Conservation (phyloP, 352 stramenopile genomes). For the Globisporangium cystogenes region DNA sequence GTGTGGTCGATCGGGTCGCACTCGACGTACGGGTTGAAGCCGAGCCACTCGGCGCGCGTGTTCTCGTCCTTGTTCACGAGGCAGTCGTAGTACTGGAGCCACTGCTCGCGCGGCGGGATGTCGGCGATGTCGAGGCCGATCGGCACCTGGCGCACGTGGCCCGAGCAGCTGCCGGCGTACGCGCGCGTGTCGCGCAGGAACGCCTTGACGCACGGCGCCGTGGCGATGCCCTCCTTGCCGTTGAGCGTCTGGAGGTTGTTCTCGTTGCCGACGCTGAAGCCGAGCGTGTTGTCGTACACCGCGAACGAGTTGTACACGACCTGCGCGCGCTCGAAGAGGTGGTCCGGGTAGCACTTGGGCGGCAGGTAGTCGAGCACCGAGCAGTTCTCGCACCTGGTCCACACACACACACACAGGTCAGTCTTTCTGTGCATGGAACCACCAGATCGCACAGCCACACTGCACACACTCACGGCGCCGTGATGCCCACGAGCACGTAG, state of each 20-base stretch:
- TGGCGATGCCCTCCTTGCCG: slow-evolving; percentile 31
- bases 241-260: slow-evolving; percentile 52
- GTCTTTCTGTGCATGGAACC: background rate
- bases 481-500: slow-evolving; percentile 67
- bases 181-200: slow-evolving; percentile 52
- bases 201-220: slow-evolving; percentile 64
- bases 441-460: background rate
- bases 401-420: background rate
- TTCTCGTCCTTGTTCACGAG: slow-evolving; percentile 31
- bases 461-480: slow-evolving; percentile 26
- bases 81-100: slow-evolving; percentile 77
- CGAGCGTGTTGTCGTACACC: slow-evolving; percentile 67
- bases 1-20: slow-evolving; percentile 49
- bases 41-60: slow-evolving; percentile 40
- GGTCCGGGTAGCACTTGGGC: slow-evolving; percentile 42
- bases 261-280: slow-evolving; percentile 65
- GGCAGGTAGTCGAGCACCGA: slow-evolving; percentile 33
- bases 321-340: slow-evolving; percentile 48
- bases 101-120: slow-evolving; percentile 49
- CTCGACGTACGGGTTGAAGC: slow-evolving; percentile 60
- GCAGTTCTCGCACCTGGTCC: slow-evolving; percentile 45
- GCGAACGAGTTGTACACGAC: slow-evolving; percentile 70
- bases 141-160: slow-evolving; percentile 44
- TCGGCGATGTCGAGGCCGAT: slow-evolving; percentile 75
- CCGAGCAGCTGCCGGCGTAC: slow-evolving; percentile 39